These are phyloP conservation scores for Peronospora destructor DNA, from an alignment of 352 stramenopile species.

Conservation along the genomic window DNA sequence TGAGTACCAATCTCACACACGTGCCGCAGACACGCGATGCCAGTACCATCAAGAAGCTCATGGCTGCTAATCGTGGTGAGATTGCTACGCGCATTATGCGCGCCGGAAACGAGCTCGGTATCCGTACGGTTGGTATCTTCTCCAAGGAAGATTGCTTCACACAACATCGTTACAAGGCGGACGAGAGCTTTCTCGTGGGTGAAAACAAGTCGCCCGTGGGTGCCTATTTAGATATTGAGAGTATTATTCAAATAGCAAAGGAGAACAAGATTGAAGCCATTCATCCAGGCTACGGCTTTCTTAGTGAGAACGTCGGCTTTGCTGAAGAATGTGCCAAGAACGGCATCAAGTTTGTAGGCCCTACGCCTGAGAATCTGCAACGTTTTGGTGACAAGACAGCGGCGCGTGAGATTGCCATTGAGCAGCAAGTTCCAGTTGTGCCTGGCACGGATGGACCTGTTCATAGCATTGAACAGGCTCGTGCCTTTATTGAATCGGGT, in stretches of 20 bases:
- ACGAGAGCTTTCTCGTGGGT: conserved; percentile 93
- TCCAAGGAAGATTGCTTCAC: conserved; percentile 92
- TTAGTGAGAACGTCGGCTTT: conserved; percentile 94
- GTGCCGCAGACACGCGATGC: conserved; percentile 40
- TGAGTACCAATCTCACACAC: conserved; percentile 17
- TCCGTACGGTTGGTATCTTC: conserved; percentile 88
- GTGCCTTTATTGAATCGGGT: conserved; percentile 85
- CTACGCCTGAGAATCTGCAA: conserved; percentile 88
- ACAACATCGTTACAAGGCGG: conserved; percentile 95
- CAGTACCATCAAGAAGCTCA: conserved; percentile 91
- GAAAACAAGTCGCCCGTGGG: conserved; percentile 88
- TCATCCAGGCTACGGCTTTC: conserved; percentile 96
- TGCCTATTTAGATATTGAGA: conserved; percentile 93
- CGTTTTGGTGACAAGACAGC: conserved; percentile 88
- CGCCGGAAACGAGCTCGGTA: conserved; percentile 89
- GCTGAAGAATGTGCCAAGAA: conserved; percentile 86
- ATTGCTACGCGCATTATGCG: conserved; percentile 96
- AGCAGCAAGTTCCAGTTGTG: conserved; percentile 84
- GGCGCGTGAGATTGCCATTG: conserved; percentile 84
- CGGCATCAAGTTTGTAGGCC: conserved; percentile 93
- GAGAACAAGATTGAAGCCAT: conserved; percentile 91
- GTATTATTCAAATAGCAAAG: conserved; percentile 90
- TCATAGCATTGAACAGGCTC: conserved; percentile 80
- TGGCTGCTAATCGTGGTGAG: conserved; percentile 97
- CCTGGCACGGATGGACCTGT: conserved; percentile 89